Evolutionary conservation across 2,329 filamentous ascomycete species (phyloP).

Genomic region (Stenocarpella maydis): DNA sequence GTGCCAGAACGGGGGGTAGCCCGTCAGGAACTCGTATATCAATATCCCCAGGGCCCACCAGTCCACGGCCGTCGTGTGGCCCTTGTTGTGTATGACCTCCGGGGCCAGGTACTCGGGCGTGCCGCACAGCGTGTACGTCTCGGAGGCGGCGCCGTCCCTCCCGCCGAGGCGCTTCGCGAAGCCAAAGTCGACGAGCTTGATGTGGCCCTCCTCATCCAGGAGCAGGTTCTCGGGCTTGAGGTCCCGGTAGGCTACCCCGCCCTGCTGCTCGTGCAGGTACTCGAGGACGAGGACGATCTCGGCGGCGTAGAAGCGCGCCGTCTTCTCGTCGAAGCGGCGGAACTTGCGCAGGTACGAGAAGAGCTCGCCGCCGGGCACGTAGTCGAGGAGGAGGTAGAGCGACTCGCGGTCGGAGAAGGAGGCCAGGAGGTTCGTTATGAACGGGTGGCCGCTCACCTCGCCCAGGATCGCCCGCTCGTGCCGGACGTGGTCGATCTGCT

Average conservation of each 20-base stretch:
- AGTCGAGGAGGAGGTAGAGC: slow-evolving; percentile 84
- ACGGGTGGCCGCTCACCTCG: slow-evolving; percentile 81
- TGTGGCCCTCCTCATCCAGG: slow-evolving; percentile 78
- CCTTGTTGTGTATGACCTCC: slow-evolving; percentile 85
- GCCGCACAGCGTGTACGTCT: slow-evolving; percentile 85
- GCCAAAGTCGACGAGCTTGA: slow-evolving; percentile 86
- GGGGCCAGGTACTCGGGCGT: slow-evolving; percentile 86
- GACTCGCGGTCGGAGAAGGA: slow-evolving; percentile 83
- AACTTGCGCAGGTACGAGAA: slow-evolving; percentile 83
- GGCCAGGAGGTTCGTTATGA: slow-evolving; percentile 80
- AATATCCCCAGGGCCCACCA: slow-evolving; percentile 90
- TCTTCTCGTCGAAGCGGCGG: slow-evolving; percentile 80
- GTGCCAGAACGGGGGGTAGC: slow-evolving; percentile 88
- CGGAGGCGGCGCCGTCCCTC: slow-evolving; percentile 52
- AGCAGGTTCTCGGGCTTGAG: slow-evolving; percentile 86
- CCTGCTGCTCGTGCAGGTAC: slow-evolving; percentile 80
- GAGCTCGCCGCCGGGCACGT: slow-evolving; percentile 83
- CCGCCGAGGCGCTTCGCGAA: slow-evolving; percentile 81
- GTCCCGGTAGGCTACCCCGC: slow-evolving; percentile 81
- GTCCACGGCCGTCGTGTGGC: slow-evolving; percentile 78
- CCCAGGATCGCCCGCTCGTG: slow-evolving; percentile 82
- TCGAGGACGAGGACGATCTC: slow-evolving; percentile 85
- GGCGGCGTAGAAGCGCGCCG: slow-evolving; percentile 82
- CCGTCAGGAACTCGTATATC: slow-evolving; percentile 85
- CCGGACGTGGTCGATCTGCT: slow-evolving; percentile 87